Base-by-base conservation (phyloP, 345 rosid genomes). In the Cochlearia excelsa region DNA sequence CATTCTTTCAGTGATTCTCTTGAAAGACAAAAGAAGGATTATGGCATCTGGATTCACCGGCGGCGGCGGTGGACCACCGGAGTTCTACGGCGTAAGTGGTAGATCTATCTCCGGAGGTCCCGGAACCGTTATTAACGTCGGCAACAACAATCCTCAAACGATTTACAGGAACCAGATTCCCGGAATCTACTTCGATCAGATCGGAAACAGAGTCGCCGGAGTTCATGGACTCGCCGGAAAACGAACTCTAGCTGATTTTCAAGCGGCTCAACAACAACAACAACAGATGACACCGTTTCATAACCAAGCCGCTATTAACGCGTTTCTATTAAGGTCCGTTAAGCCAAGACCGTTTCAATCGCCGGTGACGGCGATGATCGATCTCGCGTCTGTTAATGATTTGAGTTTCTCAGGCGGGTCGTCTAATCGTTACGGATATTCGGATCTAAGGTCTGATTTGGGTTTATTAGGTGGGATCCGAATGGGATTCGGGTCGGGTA, bases 21-120 rank as follows among this genome's bases (percentile, higher is more conserved):
- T 47, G 34, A 34, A 29, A 37, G 48, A 27, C 10, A 28, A 30
- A 6, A 1, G 9, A 5, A 39, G 54, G n/a, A 1, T 7, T 54
- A 92, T 92, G 98, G 79, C 94, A 26, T 92, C 96, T 71, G 95
- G 91, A 29, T 88, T 77, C 43, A 54, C 92, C 62, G 87, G 96
- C 40, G 82, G 82, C 29, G 86, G 93, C 47, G 87, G 92, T 33
- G 81, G 80, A 0, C 80, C 79, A 16, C 23, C 23, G 52, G 90
- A 86, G 33, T 77, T 77, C 54, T 86, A 74, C 81, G 48, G 75
- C 9, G 79, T 73, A 3, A 66, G 77, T 5, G 84, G 79, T 64
- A 82, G 98, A 82, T 77, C 88, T 70, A 66, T 74, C 41, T 44
- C 68, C 54, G 44, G 59, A 46, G 53, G 58, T 68, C 33, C 68